Conservation (phyloP, 164 flowering plant genomes). For the Umbilicus rupestris region DNA sequence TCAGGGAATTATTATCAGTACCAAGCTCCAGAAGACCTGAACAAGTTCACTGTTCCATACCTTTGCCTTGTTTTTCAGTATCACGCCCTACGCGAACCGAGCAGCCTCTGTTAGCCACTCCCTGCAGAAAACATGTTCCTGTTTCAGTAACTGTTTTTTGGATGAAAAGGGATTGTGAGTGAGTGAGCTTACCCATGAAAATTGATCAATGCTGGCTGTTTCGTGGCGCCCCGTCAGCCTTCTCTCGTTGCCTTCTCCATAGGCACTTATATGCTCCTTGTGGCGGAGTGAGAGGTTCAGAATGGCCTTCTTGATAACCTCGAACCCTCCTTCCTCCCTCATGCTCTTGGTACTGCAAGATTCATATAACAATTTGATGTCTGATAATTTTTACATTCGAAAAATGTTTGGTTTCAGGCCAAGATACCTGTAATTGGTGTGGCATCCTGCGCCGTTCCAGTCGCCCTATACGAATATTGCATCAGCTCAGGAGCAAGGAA, state of each 20-base stretch:
- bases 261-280: slow-evolving; percentile 85
- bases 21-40: too few species aligned
- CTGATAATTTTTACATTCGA: too few species aligned
- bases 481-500: not conserved
- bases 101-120: slow-evolving; percentile 97
- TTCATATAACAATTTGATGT: too few species aligned
- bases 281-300: slow-evolving; percentile 88
- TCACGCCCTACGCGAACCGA: slow-evolving; percentile 96
- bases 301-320: slow-evolving; percentile 90
- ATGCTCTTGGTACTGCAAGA: slow-evolving; percentile 70
- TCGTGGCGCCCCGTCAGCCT: slow-evolving; percentile 96
- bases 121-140: slow-evolving; percentile 31
- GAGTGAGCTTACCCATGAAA: slow-evolving; percentile 99
- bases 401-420: too few species aligned
- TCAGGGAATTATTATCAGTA: too few species aligned
- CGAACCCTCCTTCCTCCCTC: slow-evolving; percentile 94
- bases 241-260: slow-evolving; percentile 99
- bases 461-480: slow-evolving; percentile 49
- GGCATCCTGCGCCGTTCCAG: slow-evolving; percentile 99
- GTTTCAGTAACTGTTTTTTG: too few species aligned
- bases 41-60: slow-evolving; percentile 32
- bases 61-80: slow-evolving; percentile 89
- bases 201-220: slow-evolving; percentile 75
- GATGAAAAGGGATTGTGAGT: too few species aligned
- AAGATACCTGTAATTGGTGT: slow-evolving; percentile 86